A percentile compares a stretch with the other conserved stretches of the same genome.
These are phyloP conservation scores for Dendryphion nanum DNA, from an alignment of 2,329 filamentous ascomycete species.

Conservation along the genomic window DNA sequence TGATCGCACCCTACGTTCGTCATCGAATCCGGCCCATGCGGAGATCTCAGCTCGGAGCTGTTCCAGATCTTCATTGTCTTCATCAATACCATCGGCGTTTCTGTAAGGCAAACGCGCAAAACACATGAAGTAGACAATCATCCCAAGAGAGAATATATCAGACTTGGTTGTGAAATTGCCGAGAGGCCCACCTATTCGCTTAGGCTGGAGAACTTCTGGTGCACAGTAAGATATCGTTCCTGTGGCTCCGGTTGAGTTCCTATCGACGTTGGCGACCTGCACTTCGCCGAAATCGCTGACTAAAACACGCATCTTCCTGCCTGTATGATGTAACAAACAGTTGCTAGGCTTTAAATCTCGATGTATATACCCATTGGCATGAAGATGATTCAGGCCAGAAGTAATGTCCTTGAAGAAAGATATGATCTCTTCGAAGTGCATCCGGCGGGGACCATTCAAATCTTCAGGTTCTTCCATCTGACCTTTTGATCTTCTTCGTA, in stretches of 20 bases:
- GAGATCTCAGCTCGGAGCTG: slow-evolving; percentile 81
- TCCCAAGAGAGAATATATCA: slow-evolving; percentile 95
- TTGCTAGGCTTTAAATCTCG: slow-evolving; percentile 95
- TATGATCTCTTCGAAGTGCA: slow-evolving; percentile 89
- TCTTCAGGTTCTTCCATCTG: slow-evolving; percentile 63
- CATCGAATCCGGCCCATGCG: slow-evolving; percentile 82
- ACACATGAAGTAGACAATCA: slow-evolving; percentile 98
- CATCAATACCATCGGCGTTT: slow-evolving; percentile 79
- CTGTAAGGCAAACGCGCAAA: slow-evolving; percentile 85
- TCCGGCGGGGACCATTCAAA: slow-evolving; percentile 52
- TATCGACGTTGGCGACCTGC: slow-evolving; percentile 74
- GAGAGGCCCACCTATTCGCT: slow-evolving; percentile 63
- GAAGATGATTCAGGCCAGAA: slow-evolving; percentile 84
- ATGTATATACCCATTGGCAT: slow-evolving; percentile 90
- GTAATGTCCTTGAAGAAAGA: slow-evolving; percentile 96
- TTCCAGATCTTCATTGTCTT: slow-evolving; percentile 90
- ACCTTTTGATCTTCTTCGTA: slow-evolving; percentile 78
- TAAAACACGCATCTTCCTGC: slow-evolving; percentile 70
- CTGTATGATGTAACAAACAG: slow-evolving; percentile 79
- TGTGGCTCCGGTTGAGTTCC: slow-evolving; percentile 89
- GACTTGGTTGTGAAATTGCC: slow-evolving; percentile 97
- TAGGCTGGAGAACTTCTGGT: slow-evolving; percentile 79
- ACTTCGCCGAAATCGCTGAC: slow-evolving; percentile 99
- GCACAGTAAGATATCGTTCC: slow-evolving; percentile 98
- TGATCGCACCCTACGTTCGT: slow-evolving; percentile 69